Evolutionary conservation across 345 rosid species (phyloP), one percentile per base, ranked within the genome.

Genomic region (Litchi chinensis): DNA sequence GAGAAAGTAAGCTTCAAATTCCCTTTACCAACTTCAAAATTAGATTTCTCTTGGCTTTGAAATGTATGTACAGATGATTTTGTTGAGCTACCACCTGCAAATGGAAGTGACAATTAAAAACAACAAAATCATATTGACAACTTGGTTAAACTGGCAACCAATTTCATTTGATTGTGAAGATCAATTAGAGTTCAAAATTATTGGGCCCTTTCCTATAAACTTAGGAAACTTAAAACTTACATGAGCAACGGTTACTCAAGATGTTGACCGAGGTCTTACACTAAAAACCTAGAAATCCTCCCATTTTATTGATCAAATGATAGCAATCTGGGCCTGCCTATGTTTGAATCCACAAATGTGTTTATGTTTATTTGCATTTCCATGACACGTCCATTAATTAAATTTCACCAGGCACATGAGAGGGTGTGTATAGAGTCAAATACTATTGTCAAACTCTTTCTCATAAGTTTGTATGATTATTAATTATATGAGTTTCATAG

Each of bases 1-100:
- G 95, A 87, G 76, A 90, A 83, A 11, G 83, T 79, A 74, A 96
- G 94, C 91, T 83, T 94, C 70, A 94, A 70, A 83, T 91, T 83
- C 79, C 92, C 95, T 68, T 89, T 89, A 82, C 92, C 97, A 84
- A 94, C 79, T 73, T 90, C 90, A 80, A 89, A 21, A 65, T 59
- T 71, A 48, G 97, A 87, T 70, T 84, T 81, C 71, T 81, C 84
- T 57, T 83, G 82, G 46, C 80, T 83, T 66, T 63, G 91, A 75
- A 79, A 70, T 59, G 81, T 89, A 77, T 86, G 82, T 71, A 89
- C 80, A 40, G 86, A 77, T 79, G 95, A 92, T 81, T 85, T 89
- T 77, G 80, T 79, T 48, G 92, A 83, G 81, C 48, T 65, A 76
- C 85, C 84, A 79, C 91, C 99, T 95, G 81, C 63, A 82, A 75